Conservation (phyloP, 2,329 filamentous ascomycete genomes). For the Penicillium sp. region DNA sequence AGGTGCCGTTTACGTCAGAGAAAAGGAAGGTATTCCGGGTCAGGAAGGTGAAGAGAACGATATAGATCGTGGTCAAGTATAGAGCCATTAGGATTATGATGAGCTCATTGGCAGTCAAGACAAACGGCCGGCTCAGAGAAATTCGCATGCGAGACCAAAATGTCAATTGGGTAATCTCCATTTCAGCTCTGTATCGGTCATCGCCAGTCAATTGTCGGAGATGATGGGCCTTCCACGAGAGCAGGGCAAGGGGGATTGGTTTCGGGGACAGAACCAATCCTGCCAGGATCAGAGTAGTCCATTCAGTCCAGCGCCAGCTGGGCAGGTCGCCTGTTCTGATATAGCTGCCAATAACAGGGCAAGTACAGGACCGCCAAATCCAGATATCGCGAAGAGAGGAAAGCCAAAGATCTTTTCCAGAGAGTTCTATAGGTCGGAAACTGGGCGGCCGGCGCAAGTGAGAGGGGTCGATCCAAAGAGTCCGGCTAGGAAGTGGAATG, state of each 20-base stretch:
- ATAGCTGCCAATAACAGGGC: constrained; percentile 21
- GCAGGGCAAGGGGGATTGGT: constrained; percentile 47
- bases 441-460: constrained; percentile 46
- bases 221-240: constrained; percentile 45
- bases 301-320: constrained; percentile 46
- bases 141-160: constrained; percentile 41
- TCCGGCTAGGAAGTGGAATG: constrained; percentile 52
- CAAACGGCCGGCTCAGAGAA: constrained; percentile 40
- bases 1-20: constrained; percentile 48
- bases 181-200: constrained; percentile 43
- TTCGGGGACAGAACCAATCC: constrained; percentile 41
- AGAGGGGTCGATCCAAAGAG: constrained; percentile 47
- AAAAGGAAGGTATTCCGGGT: constrained; percentile 54
- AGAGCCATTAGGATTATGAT: constrained; percentile 30
- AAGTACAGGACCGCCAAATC: constrained; percentile 34
- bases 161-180: constrained; percentile 42
- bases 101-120: constrained; percentile 46
- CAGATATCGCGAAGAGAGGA: constrained; percentile 50
- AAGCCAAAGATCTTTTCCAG: constrained; percentile 51
- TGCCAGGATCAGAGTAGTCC: constrained; percentile 44
- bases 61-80: constrained; percentile 31
- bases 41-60: constrained; percentile 22
- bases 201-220: constrained; percentile 44
- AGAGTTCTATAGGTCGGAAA: constrained; percentile 48
- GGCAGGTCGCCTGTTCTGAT: constrained; percentile 16